Evolutionary conservation across 176 grass and related monocot species (phyloP), one percentile per base, ranked within the genome.

Genomic region (Ensete glaucum): DNA sequence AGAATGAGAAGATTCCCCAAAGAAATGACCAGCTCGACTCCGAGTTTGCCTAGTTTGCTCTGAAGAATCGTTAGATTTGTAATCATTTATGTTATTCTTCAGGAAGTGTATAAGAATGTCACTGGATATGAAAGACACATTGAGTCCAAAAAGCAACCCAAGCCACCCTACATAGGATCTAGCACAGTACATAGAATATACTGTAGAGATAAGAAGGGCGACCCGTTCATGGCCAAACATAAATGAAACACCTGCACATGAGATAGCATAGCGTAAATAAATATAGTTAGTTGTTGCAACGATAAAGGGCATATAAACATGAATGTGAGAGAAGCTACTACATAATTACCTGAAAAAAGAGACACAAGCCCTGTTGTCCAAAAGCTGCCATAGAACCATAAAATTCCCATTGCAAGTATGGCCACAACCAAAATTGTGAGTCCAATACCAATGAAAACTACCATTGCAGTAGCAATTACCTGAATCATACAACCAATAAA

Each of bases 311-410:
- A 24, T 21, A 53, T 11, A 22, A 63, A 11, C 60, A 64, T 24
- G 59, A 79, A 82, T 71, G 70, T 77, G 48, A 82, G 77, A n/a
- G 83, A 88, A 58, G 62, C 78, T 49, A 64, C 43, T 79, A 83
- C 79, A 43, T 73, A 81, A 75, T 48, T 53, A 91, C 92, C 92
- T 89, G 88, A 88, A 81, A 91, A 69, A 91, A 99, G 54, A 73
- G 93, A 78, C 53, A 99, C 75, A 82, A 81, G 49, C 67, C 82
- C 84, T 80, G 95, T 99, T 78, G 52, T 84, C 90, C 95, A 99
- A 74, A 99, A 94, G 78, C 88, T 99, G 82, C 95, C 95, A 86
- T 89, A 94, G 58, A 99, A 48, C 95, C 90, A 99, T 64, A 99
- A 87, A 79, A 91, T 77, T 81, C 85, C 64, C 62, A 84, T 66